Conservation (phyloP, 176 grass and related monocot genomes). For the Aechmea fasciata region DNA sequence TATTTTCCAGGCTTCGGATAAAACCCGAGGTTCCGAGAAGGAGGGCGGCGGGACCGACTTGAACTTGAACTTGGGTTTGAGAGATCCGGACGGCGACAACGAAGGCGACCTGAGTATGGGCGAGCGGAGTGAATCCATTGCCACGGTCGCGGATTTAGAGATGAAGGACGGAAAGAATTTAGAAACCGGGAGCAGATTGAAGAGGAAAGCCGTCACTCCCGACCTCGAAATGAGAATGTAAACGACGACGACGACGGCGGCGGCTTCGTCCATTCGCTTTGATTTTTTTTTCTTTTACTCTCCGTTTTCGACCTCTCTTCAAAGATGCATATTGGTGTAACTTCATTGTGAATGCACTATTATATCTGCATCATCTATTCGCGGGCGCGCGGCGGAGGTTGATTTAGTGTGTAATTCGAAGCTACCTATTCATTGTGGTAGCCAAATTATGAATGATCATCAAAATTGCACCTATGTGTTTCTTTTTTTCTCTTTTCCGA, state of each 20-base stretch:
- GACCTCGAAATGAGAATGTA: slow-evolving; percentile 60
- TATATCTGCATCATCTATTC: background rate
- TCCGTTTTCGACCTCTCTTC: background rate
- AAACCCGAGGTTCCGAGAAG: slow-evolving; percentile 30
- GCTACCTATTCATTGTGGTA: background rate
- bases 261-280: too few relatives aligned
- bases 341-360: background rate
- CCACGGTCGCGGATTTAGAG: background rate
- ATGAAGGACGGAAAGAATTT: slow-evolving; percentile 5
- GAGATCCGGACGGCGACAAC: slow-evolving; percentile 34
- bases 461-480: too few relatives aligned
- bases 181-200: slow-evolving; percentile 29
- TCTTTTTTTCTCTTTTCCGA: too few relatives aligned
- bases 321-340: slow-evolving; percentile 1
- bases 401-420: background rate
- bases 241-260: background rate
- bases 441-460: background rate
- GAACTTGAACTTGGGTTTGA: slow-evolving; percentile 62
- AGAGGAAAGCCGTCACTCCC: slow-evolving; percentile 44
- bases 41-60: slow-evolving; percentile 42
- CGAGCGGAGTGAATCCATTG: slow-evolving; percentile 15
- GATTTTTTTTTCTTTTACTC: background rate
- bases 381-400: background rate
- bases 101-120: slow-evolving; percentile 23
- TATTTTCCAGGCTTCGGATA: slow-evolving; percentile 49